Evolutionary conservation across 257 asterid genomes (phyloP), one percentile per base, ranked within the genome.

Genomic region (Solanum arcanum): DNA sequence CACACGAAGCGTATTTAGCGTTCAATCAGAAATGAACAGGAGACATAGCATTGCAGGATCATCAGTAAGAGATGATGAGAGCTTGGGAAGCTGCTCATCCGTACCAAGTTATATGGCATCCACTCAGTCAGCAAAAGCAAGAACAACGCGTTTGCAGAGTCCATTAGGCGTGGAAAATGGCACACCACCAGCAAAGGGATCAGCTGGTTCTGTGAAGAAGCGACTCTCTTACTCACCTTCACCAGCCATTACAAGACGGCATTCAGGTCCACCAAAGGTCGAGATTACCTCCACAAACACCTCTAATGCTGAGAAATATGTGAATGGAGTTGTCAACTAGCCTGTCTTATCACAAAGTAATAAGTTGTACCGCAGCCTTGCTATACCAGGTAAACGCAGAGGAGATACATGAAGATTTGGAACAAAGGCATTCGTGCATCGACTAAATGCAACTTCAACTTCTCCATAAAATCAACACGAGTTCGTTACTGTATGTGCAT

Each of bases 101-200:
- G 92, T 94, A 35, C 98, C 99, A n/a, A 96, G 98, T 90, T 96
- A 95, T 90, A 96, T 96, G 99, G 91, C 91, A 0, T 75, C 98
- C 18, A 96, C 99, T 56, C 88, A 90, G 47, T 96, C 99, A 1
- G 97, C 99, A 7, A 96, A 94, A 88, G 98, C 98, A 52, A 96
- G 94, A 92, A 90, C 92, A 92, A 90, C 92, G n/a, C 93, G 92
- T 88, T 87, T 94, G 90, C 91, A 91, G 44, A 94, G 98, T 70
- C 98, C 99, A 0, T 87, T 92, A 44, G 98, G 93, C 29, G 25
- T 90, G 86, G 97, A 94, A 88, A 93, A 92, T 52, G 94, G 92
- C 14, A 80, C 68, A 14, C 86, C 92, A 11, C 91, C 92, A 1
- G 98, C 92, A 77, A 95, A 94, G 89, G 96, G 90, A 23, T 89